Conservation (phyloP, 306 rosid genomes). For the Vigna unguiculata region DNA sequence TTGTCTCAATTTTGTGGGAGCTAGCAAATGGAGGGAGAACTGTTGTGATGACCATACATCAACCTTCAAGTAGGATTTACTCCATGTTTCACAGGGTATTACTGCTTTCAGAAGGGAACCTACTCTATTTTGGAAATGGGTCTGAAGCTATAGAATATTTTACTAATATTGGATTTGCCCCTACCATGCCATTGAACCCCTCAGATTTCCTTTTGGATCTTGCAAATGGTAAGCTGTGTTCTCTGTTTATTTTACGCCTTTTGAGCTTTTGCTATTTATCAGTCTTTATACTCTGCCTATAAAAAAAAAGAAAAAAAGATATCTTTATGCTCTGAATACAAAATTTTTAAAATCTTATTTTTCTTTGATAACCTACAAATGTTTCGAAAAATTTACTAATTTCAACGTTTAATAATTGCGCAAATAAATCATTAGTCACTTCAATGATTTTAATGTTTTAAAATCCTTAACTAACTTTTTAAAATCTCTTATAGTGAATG, state of each 20-base stretch:
- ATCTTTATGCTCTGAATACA: neutral
- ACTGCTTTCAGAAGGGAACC: slow-evolving; percentile 58
- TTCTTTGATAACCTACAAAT: neutral
- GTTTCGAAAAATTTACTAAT: neutral
- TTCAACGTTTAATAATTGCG: neutral
- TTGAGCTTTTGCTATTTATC: neutral
- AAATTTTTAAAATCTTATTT: neutral
- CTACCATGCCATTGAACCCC: slow-evolving; percentile 64
- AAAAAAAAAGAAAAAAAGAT: no score
- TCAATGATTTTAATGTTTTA: no score
- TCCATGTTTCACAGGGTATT: slow-evolving; percentile 64
- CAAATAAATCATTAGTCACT: no score
- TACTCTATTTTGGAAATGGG: slow-evolving; percentile 64
- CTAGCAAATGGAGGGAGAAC: slow-evolving; percentile 64
- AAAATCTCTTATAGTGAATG: neutral
- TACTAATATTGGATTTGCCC: slow-evolving; percentile 50
- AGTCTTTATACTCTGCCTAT: neutral
- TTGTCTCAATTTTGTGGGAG: slow-evolving; percentile 59
- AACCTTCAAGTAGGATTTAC: slow-evolving; percentile 67
- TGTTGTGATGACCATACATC: slow-evolving; percentile 67
- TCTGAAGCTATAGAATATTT: slow-evolving; percentile 59
- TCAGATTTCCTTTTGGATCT: slow-evolving; percentile 69
- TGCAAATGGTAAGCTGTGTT: slow-evolving; percentile 58
- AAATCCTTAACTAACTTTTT: neutral
- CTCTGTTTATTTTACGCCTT: neutral